phyloP scores from a whole-genome alignment of 306 rosid species.

The Macrotyloma uniflorum region DNA sequence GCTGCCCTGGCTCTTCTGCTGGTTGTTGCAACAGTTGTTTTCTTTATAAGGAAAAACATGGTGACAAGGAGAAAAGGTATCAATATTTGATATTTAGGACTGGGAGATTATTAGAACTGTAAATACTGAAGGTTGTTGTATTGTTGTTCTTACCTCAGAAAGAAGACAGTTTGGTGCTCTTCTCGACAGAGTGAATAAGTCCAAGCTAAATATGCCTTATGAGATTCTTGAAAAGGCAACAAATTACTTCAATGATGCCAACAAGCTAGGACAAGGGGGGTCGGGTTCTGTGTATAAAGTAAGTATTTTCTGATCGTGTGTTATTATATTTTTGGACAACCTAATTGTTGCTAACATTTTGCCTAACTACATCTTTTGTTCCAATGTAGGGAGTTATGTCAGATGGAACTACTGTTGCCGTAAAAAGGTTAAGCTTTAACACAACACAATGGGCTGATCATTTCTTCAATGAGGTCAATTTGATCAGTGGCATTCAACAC shows the following conservation, averaged over 20 bases:
- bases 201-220: conserved; percentile 62
- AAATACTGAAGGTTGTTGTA: background rate
- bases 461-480: conserved; percentile 51
- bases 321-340: background rate
- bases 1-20: conserved; percentile 57
- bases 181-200: conserved; percentile 50
- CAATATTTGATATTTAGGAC: conserved; percentile 7
- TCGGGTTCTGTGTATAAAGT: conserved; percentile 83
- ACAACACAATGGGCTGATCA: conserved; percentile 54
- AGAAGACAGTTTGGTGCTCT: conserved; percentile 64
- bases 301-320: conserved; percentile 33
- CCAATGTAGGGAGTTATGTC: conserved; percentile 61
- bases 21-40: conserved; percentile 42
- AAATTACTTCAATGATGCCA: conserved; percentile 58
- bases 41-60: conserved; percentile 53
- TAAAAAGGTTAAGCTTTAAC: conserved; percentile 66
- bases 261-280: conserved; percentile 83
- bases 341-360: background rate
- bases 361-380: background rate
- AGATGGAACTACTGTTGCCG: conserved; percentile 39
- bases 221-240: conserved; percentile 78
- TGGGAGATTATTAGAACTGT: background rate
- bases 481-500: conserved; percentile 49
- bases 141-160: conserved; percentile 42
- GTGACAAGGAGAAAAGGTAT: conserved; percentile 58